These are phyloP conservation scores for Nicotiana otophora DNA, from an alignment of 257 asterid genomes.

Conservation along the genomic window DNA sequence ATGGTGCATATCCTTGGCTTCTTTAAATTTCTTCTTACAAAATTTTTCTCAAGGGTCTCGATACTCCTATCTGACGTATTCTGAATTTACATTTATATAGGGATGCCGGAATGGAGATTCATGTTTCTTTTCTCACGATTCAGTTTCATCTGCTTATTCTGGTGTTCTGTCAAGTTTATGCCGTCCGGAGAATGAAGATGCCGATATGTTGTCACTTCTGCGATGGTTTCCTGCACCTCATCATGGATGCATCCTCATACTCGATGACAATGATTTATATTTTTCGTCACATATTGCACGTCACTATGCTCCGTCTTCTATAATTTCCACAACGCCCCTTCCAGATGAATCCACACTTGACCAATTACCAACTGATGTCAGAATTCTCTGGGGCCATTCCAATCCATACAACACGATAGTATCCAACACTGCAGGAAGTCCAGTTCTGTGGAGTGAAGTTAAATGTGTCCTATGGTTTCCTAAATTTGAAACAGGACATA, in stretches of 20 bases:
- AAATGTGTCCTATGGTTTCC: slow-evolving; percentile 87
- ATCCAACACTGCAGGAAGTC: slow-evolving; percentile 27
- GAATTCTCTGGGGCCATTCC: slow-evolving; percentile 54
- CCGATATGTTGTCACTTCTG: slow-evolving; percentile 43
- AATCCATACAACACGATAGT: slow-evolving; percentile 65
- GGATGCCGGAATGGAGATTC: slow-evolving; percentile 84
- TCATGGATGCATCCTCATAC: slow-evolving; percentile 48
- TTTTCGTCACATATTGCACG: slow-evolving; percentile 50
- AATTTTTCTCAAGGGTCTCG: neutral
- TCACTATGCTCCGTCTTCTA: slow-evolving; percentile 41
- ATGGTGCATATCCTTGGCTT: neutral
- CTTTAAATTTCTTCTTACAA: neutral
- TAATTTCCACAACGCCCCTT: slow-evolving; percentile 57
- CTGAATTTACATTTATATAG: slow-evolving; percentile 37
- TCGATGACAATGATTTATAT: slow-evolving; percentile 65
- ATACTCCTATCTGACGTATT: neutral
- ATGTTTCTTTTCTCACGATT: slow-evolving; percentile 75
- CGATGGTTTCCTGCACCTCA: slow-evolving; percentile 48
- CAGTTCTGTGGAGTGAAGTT: slow-evolving; percentile 60
- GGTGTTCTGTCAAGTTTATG: slow-evolving; percentile 32
- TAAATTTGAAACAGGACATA: slow-evolving; percentile 36
- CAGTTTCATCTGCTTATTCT: slow-evolving; percentile 29
- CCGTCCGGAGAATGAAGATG: slow-evolving; percentile 41
- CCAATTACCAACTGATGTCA: slow-evolving; percentile 40
- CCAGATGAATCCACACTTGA: slow-evolving; percentile 25